These are phyloP conservation scores for Corylus avellana DNA, from an alignment of 306 rosid genomes.

Conservation along the genomic window DNA sequence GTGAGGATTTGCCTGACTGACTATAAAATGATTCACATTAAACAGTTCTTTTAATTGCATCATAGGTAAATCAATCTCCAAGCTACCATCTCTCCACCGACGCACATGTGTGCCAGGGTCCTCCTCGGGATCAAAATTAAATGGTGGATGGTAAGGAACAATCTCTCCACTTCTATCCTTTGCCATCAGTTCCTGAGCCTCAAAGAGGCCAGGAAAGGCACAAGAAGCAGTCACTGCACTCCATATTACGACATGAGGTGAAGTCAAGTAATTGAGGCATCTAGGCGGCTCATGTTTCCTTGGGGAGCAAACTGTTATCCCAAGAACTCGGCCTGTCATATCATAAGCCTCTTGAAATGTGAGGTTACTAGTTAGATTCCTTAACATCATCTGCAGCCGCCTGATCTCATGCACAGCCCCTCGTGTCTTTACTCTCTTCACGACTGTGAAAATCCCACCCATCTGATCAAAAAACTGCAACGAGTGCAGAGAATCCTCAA, in stretches of 20 bases:
- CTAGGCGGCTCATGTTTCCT: slow-evolving; percentile 98
- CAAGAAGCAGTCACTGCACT: slow-evolving; percentile 99
- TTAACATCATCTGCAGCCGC: slow-evolving; percentile 84
- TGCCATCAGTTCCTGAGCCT: slow-evolving; percentile 99
- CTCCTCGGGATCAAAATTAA: slow-evolving; percentile 85
- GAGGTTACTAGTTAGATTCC: slow-evolving; percentile 87
- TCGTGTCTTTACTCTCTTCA: slow-evolving; percentile 72
- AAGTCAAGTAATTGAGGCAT: slow-evolving; percentile 96
- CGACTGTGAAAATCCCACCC: slow-evolving; percentile 91
- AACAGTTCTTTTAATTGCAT: slow-evolving; percentile 90
- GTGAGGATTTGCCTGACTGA: slow-evolving; percentile 96
- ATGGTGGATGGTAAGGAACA: slow-evolving; percentile 95
- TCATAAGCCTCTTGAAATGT: slow-evolving; percentile 99
- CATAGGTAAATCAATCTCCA: slow-evolving; percentile 97
- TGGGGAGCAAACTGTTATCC: slow-evolving; percentile 97
- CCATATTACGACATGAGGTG: slow-evolving; percentile 99
- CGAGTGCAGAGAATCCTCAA: slow-evolving; percentile 85
- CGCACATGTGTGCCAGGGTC: slow-evolving; percentile 64
- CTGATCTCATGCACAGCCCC: slow-evolving; percentile 97
- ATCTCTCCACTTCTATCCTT: slow-evolving; percentile 93
- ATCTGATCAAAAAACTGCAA: slow-evolving; percentile 86
- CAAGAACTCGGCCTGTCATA: slow-evolving; percentile 94
- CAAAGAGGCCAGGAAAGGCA: slow-evolving; percentile 97
- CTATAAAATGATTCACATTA: slow-evolving; percentile 94
- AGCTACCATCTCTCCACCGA: slow-evolving; percentile 97